Percentiles rank a stretch among this genome's conserved stretches.
phyloP scores from a whole-genome alignment of 73 alveolate species.

The Uronychia binucleata region DNA sequence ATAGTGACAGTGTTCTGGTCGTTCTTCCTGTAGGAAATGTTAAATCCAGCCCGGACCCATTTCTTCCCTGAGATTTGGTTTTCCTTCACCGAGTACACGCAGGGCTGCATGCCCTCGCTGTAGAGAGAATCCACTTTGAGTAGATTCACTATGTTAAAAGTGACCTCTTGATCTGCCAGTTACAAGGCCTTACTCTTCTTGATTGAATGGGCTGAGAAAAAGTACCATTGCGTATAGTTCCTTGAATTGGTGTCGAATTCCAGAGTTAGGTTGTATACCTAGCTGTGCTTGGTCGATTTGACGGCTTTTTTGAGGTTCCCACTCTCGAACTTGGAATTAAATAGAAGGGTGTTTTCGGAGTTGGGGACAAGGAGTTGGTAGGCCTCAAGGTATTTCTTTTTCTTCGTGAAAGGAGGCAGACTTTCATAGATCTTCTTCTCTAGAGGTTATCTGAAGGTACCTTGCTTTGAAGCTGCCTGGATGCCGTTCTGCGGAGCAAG shows the following conservation, averaged over 20 bases:
- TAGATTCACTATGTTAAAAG: constrained; percentile 63
- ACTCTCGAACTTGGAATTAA: constrained; percentile 78
- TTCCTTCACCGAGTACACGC: constrained; percentile 52
- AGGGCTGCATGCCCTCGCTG: constrained; percentile 75
- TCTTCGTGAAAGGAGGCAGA: constrained; percentile 17
- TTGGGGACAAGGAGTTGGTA: constrained; percentile 17
- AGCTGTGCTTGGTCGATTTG: constrained; percentile 20
- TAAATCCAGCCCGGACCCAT: constrained; percentile 72
- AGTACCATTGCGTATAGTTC: constrained; percentile 80
- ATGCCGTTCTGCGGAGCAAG: constrained; percentile 2
- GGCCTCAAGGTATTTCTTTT: background rate
- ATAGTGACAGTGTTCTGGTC: constrained; percentile 16
- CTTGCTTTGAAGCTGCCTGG: background rate
- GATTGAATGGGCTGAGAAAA: constrained; percentile 54
- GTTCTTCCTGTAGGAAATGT: constrained; percentile 59
- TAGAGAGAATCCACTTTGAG: constrained; percentile 73
- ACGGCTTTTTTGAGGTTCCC: constrained; percentile 49
- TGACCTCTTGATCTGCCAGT: constrained; percentile 45
- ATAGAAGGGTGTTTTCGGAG: constrained; percentile 28
- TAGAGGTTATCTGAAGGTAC: background rate
- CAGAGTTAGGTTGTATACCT: constrained; percentile 60
- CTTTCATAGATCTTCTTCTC: constrained; percentile 12
- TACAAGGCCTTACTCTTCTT: constrained; percentile 44
- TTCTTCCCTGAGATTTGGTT: constrained; percentile 9
- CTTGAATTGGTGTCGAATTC: constrained; percentile 75